A percentile compares a stretch with the other conserved stretches of the same genome.
Conservation (phyloP, 1,284 basidiomycete genomes). For the Acaromyces ingoldii region DNA sequence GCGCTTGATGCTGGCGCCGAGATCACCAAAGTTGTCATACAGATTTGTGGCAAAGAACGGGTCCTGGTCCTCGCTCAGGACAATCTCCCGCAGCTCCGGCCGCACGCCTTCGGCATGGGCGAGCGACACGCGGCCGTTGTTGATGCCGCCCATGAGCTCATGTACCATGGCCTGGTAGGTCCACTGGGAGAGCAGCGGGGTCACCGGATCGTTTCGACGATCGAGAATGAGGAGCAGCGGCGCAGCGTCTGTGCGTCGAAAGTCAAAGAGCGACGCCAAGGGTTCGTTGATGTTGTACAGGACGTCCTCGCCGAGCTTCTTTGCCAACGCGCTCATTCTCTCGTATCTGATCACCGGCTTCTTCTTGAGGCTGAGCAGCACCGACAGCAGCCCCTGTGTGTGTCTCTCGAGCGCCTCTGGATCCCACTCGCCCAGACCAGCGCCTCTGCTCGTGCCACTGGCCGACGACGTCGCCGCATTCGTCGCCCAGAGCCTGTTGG, state of each 20-base stretch:
- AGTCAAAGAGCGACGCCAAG: constrained; percentile 54
- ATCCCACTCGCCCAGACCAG: constrained; percentile 53
- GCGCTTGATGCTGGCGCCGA: constrained; percentile 83
- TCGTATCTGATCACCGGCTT: constrained; percentile 91
- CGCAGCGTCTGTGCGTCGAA: constrained; percentile 56
- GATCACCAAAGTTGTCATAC: constrained; percentile 91
- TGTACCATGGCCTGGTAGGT: constrained; percentile 99
- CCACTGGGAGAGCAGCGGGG: constrained; percentile 96
- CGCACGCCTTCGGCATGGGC: constrained; percentile 77
- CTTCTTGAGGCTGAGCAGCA: constrained; percentile 91
- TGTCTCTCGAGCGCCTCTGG: constrained; percentile 70
- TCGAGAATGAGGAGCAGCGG: constrained; percentile 62
- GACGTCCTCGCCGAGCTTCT: constrained; percentile 78
- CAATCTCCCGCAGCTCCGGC: constrained; percentile 81
- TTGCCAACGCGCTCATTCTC: constrained; percentile 84
- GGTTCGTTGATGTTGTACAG: constrained; percentile 52
- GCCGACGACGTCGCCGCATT: constrained; percentile 62
- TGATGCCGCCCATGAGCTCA: constrained; percentile 78
- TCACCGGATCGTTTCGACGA: constrained; percentile 93
- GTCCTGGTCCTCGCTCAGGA: constrained; percentile 84
- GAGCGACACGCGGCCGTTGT: constrained; percentile 85
- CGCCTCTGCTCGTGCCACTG: too few relatives aligned
- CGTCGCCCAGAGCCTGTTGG: constrained; percentile 64
- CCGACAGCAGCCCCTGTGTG: constrained; percentile 76
- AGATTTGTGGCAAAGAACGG: constrained; percentile 89